Conservation (phyloP, 139 green algal genomes). For the Auxenochlorella pyrenoidosa region DNA sequence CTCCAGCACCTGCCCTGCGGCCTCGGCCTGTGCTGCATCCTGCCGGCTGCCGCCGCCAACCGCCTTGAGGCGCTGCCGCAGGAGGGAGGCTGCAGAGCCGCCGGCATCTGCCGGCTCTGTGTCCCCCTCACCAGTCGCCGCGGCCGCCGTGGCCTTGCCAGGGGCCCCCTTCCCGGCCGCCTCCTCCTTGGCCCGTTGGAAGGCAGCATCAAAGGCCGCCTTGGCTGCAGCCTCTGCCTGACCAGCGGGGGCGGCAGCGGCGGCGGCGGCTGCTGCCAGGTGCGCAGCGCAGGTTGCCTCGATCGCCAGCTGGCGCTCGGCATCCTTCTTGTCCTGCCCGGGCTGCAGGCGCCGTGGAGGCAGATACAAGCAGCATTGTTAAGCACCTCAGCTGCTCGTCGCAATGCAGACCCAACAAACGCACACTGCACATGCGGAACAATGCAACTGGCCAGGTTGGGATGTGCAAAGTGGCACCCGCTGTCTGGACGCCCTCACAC, state of each 20-base stretch:
- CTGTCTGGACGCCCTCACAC: background rate
- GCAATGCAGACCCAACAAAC: too few species aligned
- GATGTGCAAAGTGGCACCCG: too few species aligned
- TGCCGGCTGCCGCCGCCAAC: background rate
- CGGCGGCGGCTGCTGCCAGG: constrained; percentile 29
- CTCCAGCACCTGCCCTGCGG: background rate
- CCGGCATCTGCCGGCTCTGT: constrained; percentile 8
- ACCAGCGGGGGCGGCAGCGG: background rate
- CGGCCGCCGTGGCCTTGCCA: background rate
- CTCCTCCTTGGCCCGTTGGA: background rate
- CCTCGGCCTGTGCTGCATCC: background rate
- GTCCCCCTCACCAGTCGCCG: background rate
- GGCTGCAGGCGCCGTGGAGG: background rate
- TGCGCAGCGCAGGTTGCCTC: background rate
- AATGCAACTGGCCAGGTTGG: too few species aligned
- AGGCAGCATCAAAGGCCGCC: background rate
- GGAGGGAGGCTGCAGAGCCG: background rate
- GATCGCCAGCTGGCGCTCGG: background rate
- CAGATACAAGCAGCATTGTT: background rate
- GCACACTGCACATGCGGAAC: too few species aligned
- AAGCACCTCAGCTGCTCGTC: too few species aligned
- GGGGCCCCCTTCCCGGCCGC: background rate
- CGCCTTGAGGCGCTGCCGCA: constrained; percentile 1
- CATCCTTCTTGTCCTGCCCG: background rate
- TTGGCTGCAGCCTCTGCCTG: constrained; percentile 4